phyloP scores from a whole-genome alignment of 2,329 filamentous ascomycete species.

The Cercospora citrullina region DNA sequence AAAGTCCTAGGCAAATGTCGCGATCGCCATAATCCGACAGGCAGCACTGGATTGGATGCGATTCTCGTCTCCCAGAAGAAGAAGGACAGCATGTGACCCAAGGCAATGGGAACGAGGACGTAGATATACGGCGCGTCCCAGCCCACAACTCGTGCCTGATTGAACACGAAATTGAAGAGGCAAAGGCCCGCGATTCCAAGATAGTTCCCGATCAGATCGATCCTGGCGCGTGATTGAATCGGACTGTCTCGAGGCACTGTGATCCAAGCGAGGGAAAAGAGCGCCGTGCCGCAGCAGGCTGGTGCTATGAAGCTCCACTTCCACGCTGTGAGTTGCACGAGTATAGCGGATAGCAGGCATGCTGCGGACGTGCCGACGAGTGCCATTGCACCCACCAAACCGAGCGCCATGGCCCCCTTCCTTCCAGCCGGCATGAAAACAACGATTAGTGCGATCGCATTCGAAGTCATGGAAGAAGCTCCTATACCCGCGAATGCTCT shows the following conservation, averaged over 20 bases:
- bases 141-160: constrained; percentile 15
- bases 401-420: constrained; percentile 4
- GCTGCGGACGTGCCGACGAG: background rate
- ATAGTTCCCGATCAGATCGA: constrained; percentile 13
- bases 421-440: constrained; percentile 2
- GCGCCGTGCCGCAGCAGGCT: background rate
- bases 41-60: constrained; percentile 10
- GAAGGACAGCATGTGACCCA: constrained; percentile 12
- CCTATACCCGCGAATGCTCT: constrained; percentile 13
- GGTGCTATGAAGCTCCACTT: constrained; percentile 17
- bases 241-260: constrained; percentile 2
- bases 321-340: constrained; percentile 14
- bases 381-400: constrained; percentile 5
- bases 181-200: constrained; percentile 12
- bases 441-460: constrained; percentile 14
- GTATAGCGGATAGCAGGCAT: constrained; percentile 9
- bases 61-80: constrained; percentile 17
- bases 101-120: constrained; percentile 3
- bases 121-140: constrained; percentile 18
- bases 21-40: constrained; percentile 1
- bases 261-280: background rate
- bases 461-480: constrained; percentile 9
- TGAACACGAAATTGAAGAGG: constrained; percentile 19
- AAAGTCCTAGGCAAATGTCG: background rate
- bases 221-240: background rate